Evolutionary conservation across 805 yeast genomes (phyloP).

Genomic region (Kuraishia capsulata): DNA sequence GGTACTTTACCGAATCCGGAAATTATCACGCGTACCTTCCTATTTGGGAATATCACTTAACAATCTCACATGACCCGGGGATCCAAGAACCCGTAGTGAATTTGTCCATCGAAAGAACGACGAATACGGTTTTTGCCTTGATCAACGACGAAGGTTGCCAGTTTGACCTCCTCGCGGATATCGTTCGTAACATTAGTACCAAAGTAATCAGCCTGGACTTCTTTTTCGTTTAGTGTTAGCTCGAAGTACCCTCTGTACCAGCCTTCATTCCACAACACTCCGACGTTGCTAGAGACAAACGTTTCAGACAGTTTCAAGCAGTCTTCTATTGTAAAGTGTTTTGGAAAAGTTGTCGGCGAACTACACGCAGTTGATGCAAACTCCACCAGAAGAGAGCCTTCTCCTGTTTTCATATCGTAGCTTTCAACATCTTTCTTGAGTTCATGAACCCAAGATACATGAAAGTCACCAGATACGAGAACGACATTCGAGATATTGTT

Average conservation of each 20-base stretch:
- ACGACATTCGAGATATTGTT: constrained; percentile 10
- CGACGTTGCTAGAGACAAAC: constrained; percentile 6
- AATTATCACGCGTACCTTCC: background rate
- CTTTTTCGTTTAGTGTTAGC: constrained; percentile 2
- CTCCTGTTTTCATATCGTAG: constrained; percentile 12
- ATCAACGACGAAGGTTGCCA: constrained; percentile 5
- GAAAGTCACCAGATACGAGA: constrained; percentile 16
- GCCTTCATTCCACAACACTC: constrained; percentile 10
- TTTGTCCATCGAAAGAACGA: too few relatives aligned
- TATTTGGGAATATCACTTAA: background rate
- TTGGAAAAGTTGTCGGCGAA: constrained; percentile 15
- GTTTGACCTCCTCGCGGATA: constrained; percentile 4
- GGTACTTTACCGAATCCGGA: constrained; percentile 14
- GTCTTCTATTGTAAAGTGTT: constrained; percentile 4
- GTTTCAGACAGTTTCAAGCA: constrained; percentile 7
- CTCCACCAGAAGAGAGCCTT: constrained; percentile 15
- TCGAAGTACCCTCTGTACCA: constrained; percentile 10
- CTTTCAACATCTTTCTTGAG: constrained; percentile 6
- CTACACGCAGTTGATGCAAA: constrained; percentile 14
- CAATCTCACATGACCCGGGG: too few relatives aligned
- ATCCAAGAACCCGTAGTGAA: too few relatives aligned
- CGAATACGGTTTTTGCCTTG: background rate
- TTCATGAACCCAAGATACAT: constrained; percentile 15
- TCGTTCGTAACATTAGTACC: constrained; percentile 8
- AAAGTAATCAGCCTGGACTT: constrained; percentile 4